Evolutionary conservation across 306 rosid species (phyloP).

Genomic region (Prunus kanzakura): DNA sequence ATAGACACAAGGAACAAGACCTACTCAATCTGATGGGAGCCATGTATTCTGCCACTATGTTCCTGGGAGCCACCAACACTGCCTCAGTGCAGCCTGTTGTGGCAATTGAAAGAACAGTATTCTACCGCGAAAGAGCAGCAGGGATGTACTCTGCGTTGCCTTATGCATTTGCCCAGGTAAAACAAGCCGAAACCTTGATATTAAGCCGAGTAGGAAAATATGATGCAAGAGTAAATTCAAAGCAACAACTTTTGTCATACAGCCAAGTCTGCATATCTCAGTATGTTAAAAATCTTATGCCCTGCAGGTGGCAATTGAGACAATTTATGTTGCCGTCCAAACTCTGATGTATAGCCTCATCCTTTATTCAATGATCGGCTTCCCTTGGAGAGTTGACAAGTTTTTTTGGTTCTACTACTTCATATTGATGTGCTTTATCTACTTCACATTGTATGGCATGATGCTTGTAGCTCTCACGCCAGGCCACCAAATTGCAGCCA

Average conservation of each 20-base stretch:
- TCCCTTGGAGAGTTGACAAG: constrained; percentile 44
- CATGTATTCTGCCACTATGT: constrained; percentile 24
- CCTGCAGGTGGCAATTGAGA: constrained; percentile 54
- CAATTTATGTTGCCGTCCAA: constrained; percentile 47
- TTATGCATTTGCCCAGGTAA: constrained; percentile 56
- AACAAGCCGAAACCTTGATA: constrained; percentile 4
- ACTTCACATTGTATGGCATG: constrained; percentile 65
- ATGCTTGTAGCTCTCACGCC: constrained; percentile 61
- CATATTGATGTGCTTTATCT: constrained; percentile 43
- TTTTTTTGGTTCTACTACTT: constrained; percentile 63
- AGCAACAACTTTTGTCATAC: background rate
- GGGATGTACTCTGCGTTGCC: constrained; percentile 31
- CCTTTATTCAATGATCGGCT: constrained; percentile 57
- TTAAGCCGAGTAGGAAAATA: background rate
- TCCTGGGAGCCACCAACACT: constrained; percentile 26
- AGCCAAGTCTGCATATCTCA: too few species aligned
- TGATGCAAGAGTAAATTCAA: background rate
- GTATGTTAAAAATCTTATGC: background rate
- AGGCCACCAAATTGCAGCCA: constrained; percentile 50
- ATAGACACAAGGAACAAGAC: constrained; percentile 17
- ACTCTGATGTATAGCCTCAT: constrained; percentile 40
- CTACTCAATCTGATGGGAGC: constrained; percentile 25
- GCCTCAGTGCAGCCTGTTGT: constrained; percentile 20
- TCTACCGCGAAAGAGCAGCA: constrained; percentile 30
- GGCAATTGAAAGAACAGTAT: constrained; percentile 23